A percentile compares a stretch with the other conserved stretches of the same genome.
These are phyloP conservation scores for Papiliotrema laurentii DNA, from an alignment of 1,284 basidiomycete genomes.

Conservation along the genomic window DNA sequence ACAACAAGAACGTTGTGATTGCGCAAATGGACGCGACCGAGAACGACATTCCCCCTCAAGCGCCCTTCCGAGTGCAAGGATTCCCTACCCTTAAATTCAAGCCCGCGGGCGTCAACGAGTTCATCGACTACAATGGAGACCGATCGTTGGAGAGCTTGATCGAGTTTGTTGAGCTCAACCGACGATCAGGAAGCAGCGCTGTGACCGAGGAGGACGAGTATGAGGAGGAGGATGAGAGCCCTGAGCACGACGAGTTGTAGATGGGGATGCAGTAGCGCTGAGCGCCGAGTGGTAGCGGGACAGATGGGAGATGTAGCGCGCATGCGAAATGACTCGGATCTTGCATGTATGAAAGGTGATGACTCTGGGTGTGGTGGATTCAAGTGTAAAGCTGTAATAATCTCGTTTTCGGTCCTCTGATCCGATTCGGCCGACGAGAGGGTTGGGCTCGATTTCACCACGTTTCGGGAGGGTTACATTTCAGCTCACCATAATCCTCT, in stretches of 20 bases:
- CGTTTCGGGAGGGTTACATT: too few relatives aligned
- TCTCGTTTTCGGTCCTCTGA: too few relatives aligned
- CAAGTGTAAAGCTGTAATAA: too few relatives aligned
- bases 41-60: slow-evolving; percentile 87
- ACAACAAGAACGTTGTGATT: slow-evolving; percentile 76
- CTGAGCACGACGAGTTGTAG: slow-evolving; percentile 46
- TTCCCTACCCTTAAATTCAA: slow-evolving; percentile 99
- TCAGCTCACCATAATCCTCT: too few relatives aligned
- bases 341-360: too few relatives aligned
- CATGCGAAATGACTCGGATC: too few relatives aligned
- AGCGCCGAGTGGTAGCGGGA: too few relatives aligned
- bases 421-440: too few relatives aligned
- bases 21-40: slow-evolving; percentile 95
- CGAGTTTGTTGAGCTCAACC: slow-evolving; percentile 75
- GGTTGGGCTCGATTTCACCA: too few relatives aligned
- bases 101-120: slow-evolving; percentile 76
- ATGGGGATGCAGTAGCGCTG: not conserved
- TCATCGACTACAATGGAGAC: slow-evolving; percentile 91
- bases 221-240: slow-evolving; percentile 24
- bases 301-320: not conserved
- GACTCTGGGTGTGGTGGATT: too few relatives aligned
- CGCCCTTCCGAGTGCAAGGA: slow-evolving; percentile 71
- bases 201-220: slow-evolving; percentile 22
- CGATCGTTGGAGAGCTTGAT: slow-evolving; percentile 78
- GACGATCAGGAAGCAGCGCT: slow-evolving; percentile 54